Evolutionary conservation across 139 green algal genomes (phyloP).

Genomic region (Micromonas commoda): DNA sequence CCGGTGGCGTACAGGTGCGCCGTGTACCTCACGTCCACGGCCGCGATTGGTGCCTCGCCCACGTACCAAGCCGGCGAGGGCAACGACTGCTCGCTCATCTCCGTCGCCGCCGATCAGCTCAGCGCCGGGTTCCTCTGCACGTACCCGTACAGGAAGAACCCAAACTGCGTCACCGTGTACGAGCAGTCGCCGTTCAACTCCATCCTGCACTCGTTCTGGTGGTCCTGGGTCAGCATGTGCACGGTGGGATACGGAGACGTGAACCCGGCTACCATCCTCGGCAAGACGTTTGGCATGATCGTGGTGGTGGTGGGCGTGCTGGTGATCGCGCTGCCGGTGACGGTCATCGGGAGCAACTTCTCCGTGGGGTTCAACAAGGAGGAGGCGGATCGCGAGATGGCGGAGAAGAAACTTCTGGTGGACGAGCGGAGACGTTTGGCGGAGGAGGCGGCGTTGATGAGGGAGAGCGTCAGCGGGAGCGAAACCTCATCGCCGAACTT

Average conservation of each 20-base stretch:
- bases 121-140: too few species aligned
- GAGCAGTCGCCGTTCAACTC: constrained; percentile 21
- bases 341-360: constrained; percentile 26
- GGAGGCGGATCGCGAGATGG: too few species aligned
- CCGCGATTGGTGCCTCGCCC: background rate
- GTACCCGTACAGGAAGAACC: background rate
- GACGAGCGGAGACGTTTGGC: too few species aligned
- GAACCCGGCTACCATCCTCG: constrained; percentile 14
- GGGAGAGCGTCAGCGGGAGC: too few species aligned
- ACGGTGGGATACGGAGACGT: constrained; percentile 35
- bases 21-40: background rate
- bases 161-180: background rate
- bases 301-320: constrained; percentile 28
- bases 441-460: too few species aligned
- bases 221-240: constrained; percentile 23
- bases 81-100: background rate
- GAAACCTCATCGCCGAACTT: too few species aligned
- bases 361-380: background rate
- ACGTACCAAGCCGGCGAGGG: background rate
- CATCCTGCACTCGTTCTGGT: constrained; percentile 30
- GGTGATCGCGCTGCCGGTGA: constrained; percentile 31
- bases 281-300: constrained; percentile 14
- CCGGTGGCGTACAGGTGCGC: too few species aligned
- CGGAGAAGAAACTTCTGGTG: too few species aligned
- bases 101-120: too few species aligned